These are phyloP conservation scores for Francoa sonchifolia DNA, from an alignment of 441 rosid species.

Conservation along the genomic window DNA sequence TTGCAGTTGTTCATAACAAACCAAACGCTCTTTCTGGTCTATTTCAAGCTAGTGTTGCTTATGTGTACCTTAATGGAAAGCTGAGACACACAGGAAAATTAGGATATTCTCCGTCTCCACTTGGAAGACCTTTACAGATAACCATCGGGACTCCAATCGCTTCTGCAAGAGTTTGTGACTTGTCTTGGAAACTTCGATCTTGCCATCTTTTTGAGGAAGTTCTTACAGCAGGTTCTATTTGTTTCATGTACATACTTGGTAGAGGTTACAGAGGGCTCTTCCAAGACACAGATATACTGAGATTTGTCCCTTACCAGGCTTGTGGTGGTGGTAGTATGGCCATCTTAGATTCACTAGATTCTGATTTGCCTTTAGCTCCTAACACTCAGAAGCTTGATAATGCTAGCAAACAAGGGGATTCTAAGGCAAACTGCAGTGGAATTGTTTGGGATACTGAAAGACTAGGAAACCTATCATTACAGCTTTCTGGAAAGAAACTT, in stretches of 20 bases:
- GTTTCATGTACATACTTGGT: slow-evolving; percentile 98
- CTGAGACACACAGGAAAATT: slow-evolving; percentile 94
- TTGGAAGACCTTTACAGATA: slow-evolving; percentile 94
- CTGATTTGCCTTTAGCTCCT: slow-evolving; percentile 56
- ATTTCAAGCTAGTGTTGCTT: slow-evolving; percentile 97
- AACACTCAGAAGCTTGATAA: slow-evolving; percentile 60
- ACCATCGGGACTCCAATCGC: slow-evolving; percentile 75
- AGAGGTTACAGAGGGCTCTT: slow-evolving; percentile 97
- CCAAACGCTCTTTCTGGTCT: slow-evolving; percentile 99
- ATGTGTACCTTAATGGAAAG: slow-evolving; percentile 95
- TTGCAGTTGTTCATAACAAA: slow-evolving; percentile 98
- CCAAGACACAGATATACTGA: slow-evolving; percentile 91
- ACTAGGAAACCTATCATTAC: slow-evolving; percentile 70
- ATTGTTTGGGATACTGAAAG: slow-evolving; percentile 99
- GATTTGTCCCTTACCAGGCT: slow-evolving; percentile 98
- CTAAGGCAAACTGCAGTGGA: slow-evolving; percentile 94
- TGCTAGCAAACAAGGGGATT: slow-evolving; percentile 61
- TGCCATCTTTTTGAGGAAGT: slow-evolving; percentile 99
- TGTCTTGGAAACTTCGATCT: slow-evolving; percentile 92
- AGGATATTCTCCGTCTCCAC: slow-evolving; percentile 98
- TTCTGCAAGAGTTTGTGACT: slow-evolving; percentile 73
- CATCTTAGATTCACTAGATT: slow-evolving; percentile 83
- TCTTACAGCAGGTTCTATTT: slow-evolving; percentile 90
- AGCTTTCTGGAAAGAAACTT: slow-evolving; percentile 96
- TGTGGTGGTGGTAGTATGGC: slow-evolving; percentile 99